A percentile compares a stretch with the other conserved stretches of the same genome.
Conservation (phyloP, 2,329 filamentous ascomycete genomes). For the Dactylellina cionopaga region DNA sequence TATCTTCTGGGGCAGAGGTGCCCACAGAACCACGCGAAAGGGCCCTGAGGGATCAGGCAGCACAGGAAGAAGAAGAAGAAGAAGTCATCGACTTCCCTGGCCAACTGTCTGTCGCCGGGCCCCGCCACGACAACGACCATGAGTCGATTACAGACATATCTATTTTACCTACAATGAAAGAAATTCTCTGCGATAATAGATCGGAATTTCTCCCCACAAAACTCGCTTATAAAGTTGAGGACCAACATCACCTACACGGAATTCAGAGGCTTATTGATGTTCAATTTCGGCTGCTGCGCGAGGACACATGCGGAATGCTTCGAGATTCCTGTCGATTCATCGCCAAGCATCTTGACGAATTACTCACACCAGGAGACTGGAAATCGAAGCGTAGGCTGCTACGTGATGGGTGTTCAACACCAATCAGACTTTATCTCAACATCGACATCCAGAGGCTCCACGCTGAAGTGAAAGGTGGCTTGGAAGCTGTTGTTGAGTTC, state of each 20-base stretch:
- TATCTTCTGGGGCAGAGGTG: constrained; percentile 25
- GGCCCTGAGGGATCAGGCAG: background rate
- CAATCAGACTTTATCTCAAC: constrained; percentile 25
- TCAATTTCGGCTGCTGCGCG: constrained; percentile 58
- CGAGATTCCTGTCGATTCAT: constrained; percentile 54
- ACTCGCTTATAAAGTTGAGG: constrained; percentile 48
- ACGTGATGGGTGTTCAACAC: constrained; percentile 31
- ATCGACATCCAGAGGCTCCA: constrained; percentile 24
- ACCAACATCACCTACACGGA: constrained; percentile 56
- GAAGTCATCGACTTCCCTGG: constrained; percentile 57
- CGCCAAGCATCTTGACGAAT: constrained; percentile 13
- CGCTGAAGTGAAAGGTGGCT: constrained; percentile 15
- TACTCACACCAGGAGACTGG: constrained; percentile 29
- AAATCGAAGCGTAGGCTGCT: constrained; percentile 26
- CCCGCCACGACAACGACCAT: constrained; percentile 58
- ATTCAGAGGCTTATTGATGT: constrained; percentile 58
- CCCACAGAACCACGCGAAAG: background rate
- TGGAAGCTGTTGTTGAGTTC: constrained; percentile 40
- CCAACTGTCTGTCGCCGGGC: constrained; percentile 54
- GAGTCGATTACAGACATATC: constrained; percentile 57
- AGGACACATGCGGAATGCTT: constrained; percentile 57
- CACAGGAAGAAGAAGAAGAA: constrained; percentile 6
- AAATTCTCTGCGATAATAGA: constrained; percentile 55
- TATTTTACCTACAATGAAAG: constrained; percentile 59
- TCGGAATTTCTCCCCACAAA: constrained; percentile 53